Percentiles rank a stretch among this genome's conserved stretches.
phyloP scores from a whole-genome alignment of 306 rosid genomes.

The Cicer pinnatifidum region DNA sequence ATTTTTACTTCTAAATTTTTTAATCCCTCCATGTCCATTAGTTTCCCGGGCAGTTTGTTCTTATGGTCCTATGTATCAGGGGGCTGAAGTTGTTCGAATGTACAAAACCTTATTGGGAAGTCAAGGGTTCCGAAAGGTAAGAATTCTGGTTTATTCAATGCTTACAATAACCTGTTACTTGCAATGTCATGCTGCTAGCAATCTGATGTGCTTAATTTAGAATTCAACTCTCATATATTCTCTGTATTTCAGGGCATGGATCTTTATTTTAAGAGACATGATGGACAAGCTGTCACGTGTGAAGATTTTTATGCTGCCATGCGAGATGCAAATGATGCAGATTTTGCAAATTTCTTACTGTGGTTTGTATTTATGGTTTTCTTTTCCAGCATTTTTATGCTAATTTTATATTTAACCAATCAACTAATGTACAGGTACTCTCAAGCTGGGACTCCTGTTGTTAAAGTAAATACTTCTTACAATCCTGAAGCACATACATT shows the following conservation, averaged over 20 bases:
- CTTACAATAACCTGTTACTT: conserved; percentile 28
- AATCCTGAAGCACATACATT: conserved; percentile 71
- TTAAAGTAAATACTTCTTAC: conserved; percentile 77
- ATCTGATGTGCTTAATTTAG: conserved; percentile 18
- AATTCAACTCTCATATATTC: conserved; percentile 33
- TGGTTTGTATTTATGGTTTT: conserved; percentile 58
- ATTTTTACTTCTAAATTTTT: conserved; percentile 39
- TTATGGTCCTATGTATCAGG: conserved; percentile 62
- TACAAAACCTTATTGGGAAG: conserved; percentile 94
- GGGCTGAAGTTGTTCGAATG: conserved; percentile 99
- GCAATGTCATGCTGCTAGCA: conserved; percentile 6
- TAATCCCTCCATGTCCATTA: conserved; percentile 43
- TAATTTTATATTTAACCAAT: conserved; percentile 35
- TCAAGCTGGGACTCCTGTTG: conserved; percentile 95
- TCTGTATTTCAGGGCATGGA: conserved; percentile 85
- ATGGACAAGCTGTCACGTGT: conserved; percentile 98
- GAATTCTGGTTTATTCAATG: conserved; percentile 46
- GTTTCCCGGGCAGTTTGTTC: conserved; percentile 44
- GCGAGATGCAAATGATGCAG: conserved; percentile 91
- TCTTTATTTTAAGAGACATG: conserved; percentile 95
- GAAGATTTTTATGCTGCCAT: conserved; percentile 95
- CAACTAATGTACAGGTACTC: conserved; percentile 75
- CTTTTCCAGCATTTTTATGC: conserved; percentile 21
- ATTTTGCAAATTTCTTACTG: conserved; percentile 87
- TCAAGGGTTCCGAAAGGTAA: conserved; percentile 90